Percentiles rank a stretch among this genome's conserved stretches.
Evolutionary conservation across 352 stramenopile species (phyloP).

Genomic region (Globisporangium cystogenes): DNA sequence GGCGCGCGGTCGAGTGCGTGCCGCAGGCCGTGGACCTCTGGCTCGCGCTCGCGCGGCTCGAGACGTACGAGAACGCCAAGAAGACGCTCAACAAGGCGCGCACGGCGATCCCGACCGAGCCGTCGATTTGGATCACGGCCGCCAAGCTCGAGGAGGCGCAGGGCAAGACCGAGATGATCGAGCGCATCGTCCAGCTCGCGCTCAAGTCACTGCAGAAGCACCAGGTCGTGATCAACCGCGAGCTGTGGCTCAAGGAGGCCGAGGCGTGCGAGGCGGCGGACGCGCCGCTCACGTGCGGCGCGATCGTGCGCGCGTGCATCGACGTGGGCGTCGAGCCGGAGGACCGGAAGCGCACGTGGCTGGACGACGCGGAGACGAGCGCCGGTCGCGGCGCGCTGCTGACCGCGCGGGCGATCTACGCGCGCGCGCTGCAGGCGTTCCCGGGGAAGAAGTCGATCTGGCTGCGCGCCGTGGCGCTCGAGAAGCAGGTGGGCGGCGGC

Average conservation of each 20-base stretch:
- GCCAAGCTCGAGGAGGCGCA: slow-evolving; percentile 98
- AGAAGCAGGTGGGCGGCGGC: slow-evolving; percentile 89
- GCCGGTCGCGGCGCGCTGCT: slow-evolving; percentile 79
- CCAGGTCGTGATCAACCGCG: slow-evolving; percentile 91
- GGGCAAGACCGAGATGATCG: slow-evolving; percentile 76
- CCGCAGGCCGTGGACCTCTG: slow-evolving; percentile 97
- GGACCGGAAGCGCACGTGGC: slow-evolving; percentile 96
- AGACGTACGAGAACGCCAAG: slow-evolving; percentile 98
- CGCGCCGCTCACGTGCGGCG: slow-evolving; percentile 90
- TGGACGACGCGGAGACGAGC: slow-evolving; percentile 95
- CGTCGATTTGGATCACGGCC: slow-evolving; percentile 97
- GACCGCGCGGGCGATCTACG: slow-evolving; percentile 94
- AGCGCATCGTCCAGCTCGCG: slow-evolving; percentile 80
- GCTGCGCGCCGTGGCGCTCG: slow-evolving; percentile 94
- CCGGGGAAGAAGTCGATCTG: slow-evolving; percentile 94
- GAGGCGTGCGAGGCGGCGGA: slow-evolving; percentile 90
- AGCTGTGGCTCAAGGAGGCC: slow-evolving; percentile 96
- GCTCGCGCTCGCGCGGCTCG: slow-evolving; percentile 95
- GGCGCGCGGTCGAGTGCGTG: slow-evolving; percentile 97
- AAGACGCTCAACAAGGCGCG: slow-evolving; percentile 96
- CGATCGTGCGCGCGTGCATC: slow-evolving; percentile 93
- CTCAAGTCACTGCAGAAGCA: slow-evolving; percentile 88
- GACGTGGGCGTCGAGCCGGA: slow-evolving; percentile 94
- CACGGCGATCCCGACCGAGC: slow-evolving; percentile 93
- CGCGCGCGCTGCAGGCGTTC: slow-evolving; percentile 87